phyloP scores from a whole-genome alignment of 148 eudicot genomes.

The Drosera capensis region DNA sequence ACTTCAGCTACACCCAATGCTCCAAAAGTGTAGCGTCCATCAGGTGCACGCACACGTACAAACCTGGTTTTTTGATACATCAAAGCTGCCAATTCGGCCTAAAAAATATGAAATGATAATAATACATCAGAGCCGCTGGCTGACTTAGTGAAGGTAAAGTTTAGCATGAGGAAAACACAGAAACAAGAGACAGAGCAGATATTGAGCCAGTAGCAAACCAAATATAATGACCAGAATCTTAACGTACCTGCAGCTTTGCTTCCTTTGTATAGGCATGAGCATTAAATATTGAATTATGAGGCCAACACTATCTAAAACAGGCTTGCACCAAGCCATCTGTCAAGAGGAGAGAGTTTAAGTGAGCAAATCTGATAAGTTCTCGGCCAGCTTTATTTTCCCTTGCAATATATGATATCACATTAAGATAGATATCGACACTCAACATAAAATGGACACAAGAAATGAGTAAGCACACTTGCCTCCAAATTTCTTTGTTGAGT shows the following conservation, averaged over 20 bases:
- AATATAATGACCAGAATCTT: slow-evolving; percentile 1
- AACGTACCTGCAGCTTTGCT: slow-evolving; percentile 75
- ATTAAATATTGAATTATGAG: slow-evolving; percentile 84
- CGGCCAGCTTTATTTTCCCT: neutral
- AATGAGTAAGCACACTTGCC: slow-evolving; percentile 23
- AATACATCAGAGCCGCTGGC: too few species aligned
- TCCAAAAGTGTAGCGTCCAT: slow-evolving; percentile 80
- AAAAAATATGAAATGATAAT: slow-evolving; percentile 9
- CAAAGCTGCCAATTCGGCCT: slow-evolving; percentile 95
- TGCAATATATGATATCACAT: neutral
- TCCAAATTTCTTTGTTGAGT: slow-evolving; percentile 88
- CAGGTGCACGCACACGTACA: slow-evolving; percentile 66
- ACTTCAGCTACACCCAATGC: slow-evolving; percentile 82
- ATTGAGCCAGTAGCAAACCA: too few species aligned
- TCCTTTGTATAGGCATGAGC: slow-evolving; percentile 98
- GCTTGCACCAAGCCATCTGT: slow-evolving; percentile 76
- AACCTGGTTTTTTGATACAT: slow-evolving; percentile 84
- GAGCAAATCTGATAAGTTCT: neutral
- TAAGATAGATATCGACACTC: neutral
- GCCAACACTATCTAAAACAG: slow-evolving; percentile 84
- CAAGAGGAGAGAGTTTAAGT: slow-evolving; percentile 1
- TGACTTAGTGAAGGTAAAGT: too few species aligned
- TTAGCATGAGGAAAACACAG: too few species aligned
- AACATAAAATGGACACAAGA: neutral
- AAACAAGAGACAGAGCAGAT: too few species aligned